These are phyloP conservation scores for Penicillium longicatenatum DNA, from an alignment of 495 filamentous ascomycete genomes.

Conservation along the genomic window DNA sequence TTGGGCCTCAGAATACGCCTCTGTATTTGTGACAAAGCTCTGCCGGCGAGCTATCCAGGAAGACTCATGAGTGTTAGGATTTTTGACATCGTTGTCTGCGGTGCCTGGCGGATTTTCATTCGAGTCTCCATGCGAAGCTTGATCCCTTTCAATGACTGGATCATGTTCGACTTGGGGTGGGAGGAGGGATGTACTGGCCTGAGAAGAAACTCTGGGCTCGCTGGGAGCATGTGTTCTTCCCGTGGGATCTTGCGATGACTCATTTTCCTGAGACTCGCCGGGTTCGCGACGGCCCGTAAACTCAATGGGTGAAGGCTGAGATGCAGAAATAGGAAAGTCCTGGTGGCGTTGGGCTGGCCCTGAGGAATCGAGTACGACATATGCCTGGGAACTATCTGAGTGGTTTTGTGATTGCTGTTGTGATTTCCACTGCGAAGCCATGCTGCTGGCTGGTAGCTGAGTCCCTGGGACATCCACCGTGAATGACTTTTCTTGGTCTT, in stretches of 20 bases:
- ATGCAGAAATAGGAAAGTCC: constrained; percentile 14
- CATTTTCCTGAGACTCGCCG: not conserved
- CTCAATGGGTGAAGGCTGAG: constrained; percentile 18
- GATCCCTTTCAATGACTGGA: not conserved
- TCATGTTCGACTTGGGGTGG: not conserved
- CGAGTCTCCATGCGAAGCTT: not conserved
- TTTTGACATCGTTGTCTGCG: not conserved
- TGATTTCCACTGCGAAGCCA: constrained; percentile 10
- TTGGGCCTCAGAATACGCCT: constrained; percentile 26
- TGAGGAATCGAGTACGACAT: constrained; percentile 32
- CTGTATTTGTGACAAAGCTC: constrained; percentile 26
- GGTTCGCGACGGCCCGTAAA: constrained; percentile 17
- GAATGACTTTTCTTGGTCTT: constrained; percentile 5
- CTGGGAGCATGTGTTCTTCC: not conserved
- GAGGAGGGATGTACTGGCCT: not conserved
- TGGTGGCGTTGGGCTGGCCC: constrained; percentile 20
- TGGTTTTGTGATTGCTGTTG: constrained; percentile 18
- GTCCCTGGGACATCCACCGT: constrained; percentile 27
- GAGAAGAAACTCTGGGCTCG: not conserved
- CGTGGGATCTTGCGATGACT: not conserved
- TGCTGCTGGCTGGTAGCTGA: constrained; percentile 25
- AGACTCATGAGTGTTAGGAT: constrained; percentile 9
- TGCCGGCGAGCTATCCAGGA: constrained; percentile 27
- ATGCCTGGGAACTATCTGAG: constrained; percentile 1
- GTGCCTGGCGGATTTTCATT: not conserved